Evolutionary conservation across 2,329 filamentous ascomycete genomes (phyloP), one percentile per base, ranked within the genome.

Genomic region (Orbilia blumenaviensis): DNA sequence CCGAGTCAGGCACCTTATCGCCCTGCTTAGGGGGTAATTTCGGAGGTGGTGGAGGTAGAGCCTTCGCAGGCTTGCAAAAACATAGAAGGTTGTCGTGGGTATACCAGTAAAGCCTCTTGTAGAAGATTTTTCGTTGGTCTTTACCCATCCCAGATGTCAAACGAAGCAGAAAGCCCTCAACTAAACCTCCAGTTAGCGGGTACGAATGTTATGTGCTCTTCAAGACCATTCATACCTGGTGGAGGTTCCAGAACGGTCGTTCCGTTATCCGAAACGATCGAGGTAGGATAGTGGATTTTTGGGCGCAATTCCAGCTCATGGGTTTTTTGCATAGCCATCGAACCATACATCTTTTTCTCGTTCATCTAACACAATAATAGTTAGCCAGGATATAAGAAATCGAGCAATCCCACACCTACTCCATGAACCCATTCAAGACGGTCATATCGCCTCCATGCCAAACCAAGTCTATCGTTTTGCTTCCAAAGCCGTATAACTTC

Each of bases 401-500:
- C 21, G 3, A 1, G 3, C 1, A 3, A 54, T 16, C 3, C 9
- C 2, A 21, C 23, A 69, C 69, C 42, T 77, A 80, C 79, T 14
- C 89, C 89, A 81, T 89, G 86, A 3, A 91, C 84, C 89, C 89
- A 91, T 82, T 91, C 89, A 14, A 91, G 83, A 23, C 89, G 85
- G 79, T 91, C 89, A 80, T 91, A 91, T 50, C 89, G 85, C 81
- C 89, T 89, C 89, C 89, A 91, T 2, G 88, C 89, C 54, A 91
- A 84, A 2, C 89, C 89, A 80, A 91, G 88, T 25, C 86, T 86
- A 72, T 88, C 86, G 21, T 85, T 83, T 60, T 85, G 85, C 2
- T 85, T 84, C 89, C 89, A 91, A n/a, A 84, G 81, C 36, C 86
- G 84, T 10, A 90, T 80, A 1, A 91, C 85, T 54, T 88, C 85